Evolutionary conservation across 805 yeast genomes (phyloP), one percentile per base, ranked within the genome.

Genomic region (Spathaspora girioi): DNA sequence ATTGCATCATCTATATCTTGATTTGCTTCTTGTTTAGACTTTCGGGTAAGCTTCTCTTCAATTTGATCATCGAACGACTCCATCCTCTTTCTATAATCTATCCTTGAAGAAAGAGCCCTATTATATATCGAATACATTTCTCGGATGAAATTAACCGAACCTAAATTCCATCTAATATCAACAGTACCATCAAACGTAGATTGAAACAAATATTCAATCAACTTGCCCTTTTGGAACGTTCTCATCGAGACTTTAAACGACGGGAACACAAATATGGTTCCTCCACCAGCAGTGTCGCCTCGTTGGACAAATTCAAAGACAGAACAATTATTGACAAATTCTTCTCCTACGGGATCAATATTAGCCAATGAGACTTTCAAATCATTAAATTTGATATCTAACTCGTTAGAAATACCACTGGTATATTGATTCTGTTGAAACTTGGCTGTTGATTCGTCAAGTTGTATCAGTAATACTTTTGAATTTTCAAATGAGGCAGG

Each of bases 61-160:
- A 35, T 7, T 14, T 35, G 7, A 15, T 61, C 59, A 10, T 50
- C 44, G 19, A 61, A 50, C 9, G 52, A 50, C 44, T 52, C 54
- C 32, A 32, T 44, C 14, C 43, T 45, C 43, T 45, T 52, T 20
- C 53, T 67, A 58, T 72, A 73, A 38, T 64, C 69, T 5, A 64
- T 66, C 56, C 96, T 78, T 4, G 90, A 78, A 2, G 80, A 76
- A 48, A 89, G 71, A 0, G 97, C 87, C 43, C 83, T 79, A 1
- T 83, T 84, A 69, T 94, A 97, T 2, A 91, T 81, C 12, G 90
- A 80, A 85, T 92, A 87, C 96, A 94, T 91, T 60, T 90, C 97
- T 35, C 96, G 76, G 32, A 94, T 89, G 56, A 90, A 90, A 60
- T 87, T 89, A 17, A 94, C 84, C 0, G 96, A 86, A 0, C 98